A percentile compares a stretch with the other conserved stretches of the same genome.
Conservation (phyloP, 345 rosid species). For the Salix dunnii region DNA sequence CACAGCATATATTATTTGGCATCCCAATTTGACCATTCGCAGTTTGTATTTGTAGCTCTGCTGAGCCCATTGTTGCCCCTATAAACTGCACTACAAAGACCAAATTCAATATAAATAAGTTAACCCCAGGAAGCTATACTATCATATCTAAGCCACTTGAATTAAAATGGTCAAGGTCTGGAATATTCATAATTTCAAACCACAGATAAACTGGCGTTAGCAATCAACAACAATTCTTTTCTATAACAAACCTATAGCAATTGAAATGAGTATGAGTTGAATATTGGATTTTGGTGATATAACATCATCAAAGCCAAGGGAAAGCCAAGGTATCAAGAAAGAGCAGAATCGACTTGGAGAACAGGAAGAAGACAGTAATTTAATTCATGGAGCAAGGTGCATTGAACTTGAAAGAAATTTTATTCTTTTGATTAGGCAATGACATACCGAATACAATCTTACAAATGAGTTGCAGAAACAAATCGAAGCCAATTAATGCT, state of each 20-base stretch:
- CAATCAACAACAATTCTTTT: neutral
- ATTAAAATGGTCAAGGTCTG: neutral
- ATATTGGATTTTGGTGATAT: too few relatives aligned
- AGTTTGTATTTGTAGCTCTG: constrained; percentile 72
- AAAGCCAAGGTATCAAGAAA: neutral
- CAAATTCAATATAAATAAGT: constrained; percentile 11
- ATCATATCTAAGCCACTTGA: neutral
- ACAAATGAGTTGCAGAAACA: neutral
- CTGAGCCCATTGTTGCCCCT: constrained; percentile 95
- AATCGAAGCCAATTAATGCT: neutral
- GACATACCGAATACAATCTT: neutral
- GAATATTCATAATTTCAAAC: constrained; percentile 1
- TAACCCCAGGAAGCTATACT: neutral
- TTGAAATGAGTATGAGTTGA: neutral
- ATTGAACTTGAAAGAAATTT: neutral
- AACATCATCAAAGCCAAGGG: neutral
- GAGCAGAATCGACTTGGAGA: neutral
- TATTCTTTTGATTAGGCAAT: neutral
- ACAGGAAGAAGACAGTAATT: neutral
- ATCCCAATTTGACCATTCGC: constrained; percentile 73
- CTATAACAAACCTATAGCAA: neutral
- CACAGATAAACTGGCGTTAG: neutral
- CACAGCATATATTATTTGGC: constrained; percentile 92
- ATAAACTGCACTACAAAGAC: constrained; percentile 54
- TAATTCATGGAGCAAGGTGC: neutral